Evolutionary conservation across 2,329 filamentous ascomycete species (phyloP).

Genomic region (Furcasterigmium furcatum): DNA sequence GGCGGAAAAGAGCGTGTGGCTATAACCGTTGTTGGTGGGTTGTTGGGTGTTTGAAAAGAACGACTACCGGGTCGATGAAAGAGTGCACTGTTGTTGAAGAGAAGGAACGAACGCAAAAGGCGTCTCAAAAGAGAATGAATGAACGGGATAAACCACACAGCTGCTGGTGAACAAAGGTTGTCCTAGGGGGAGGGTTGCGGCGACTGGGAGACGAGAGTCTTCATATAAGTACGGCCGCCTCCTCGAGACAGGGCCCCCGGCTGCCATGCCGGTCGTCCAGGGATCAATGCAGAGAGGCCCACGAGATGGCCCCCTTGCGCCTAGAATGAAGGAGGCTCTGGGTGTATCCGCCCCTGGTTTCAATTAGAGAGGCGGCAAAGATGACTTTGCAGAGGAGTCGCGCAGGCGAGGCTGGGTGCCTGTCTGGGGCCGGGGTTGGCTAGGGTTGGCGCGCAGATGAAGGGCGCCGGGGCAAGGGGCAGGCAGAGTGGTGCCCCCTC

Average conservation of each 20-base stretch:
- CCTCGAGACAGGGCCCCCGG: neutral
- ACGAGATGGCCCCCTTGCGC: neutral
- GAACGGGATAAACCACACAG: conserved; percentile 4
- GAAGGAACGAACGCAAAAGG: conserved; percentile 3
- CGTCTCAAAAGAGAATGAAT: conserved; percentile 3
- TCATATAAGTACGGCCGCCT: conserved; percentile 1
- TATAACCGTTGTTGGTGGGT: neutral
- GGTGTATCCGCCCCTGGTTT: conserved; percentile 2
- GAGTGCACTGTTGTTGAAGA: conserved; percentile 1
- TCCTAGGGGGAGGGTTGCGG: neutral
- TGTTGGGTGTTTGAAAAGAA: neutral
- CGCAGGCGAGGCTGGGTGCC: neutral
- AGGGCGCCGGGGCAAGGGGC: neutral
- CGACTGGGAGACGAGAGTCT: neutral
- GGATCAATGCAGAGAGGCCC: neutral
- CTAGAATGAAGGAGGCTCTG: conserved; percentile 1
- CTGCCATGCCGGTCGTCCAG: neutral
- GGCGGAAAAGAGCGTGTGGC: neutral
- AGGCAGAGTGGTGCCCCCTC: neutral
- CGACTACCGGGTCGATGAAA: conserved; percentile 5
- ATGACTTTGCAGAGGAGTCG: neutral
- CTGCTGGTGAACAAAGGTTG: conserved; percentile 3
- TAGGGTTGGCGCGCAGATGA: neutral
- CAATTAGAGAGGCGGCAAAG: conserved; percentile 3
- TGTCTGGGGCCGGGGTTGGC: neutral